Base-by-base conservation (phyloP, 2,329 filamentous ascomycete genomes). In the Pyrenophora seminiperda region DNA sequence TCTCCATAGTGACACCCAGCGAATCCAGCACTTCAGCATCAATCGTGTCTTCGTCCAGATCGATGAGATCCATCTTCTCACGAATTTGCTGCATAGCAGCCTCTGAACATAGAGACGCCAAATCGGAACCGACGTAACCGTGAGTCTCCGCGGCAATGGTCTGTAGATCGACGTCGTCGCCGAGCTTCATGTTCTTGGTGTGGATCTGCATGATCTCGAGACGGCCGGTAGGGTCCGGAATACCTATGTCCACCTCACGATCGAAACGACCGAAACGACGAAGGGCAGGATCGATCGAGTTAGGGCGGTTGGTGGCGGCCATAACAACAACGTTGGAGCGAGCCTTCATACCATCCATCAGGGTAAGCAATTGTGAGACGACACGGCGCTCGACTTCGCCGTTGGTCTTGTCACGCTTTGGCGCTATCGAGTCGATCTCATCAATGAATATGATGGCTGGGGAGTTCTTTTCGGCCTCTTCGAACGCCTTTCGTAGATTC, bases 171-270 rank as follows among this genome's bases (percentile, higher is more conserved):
- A 99, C 94, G 66, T 97, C 94, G 50, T 97, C 94, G 53, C 79
- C 91, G 55, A 99, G 85, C 83, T 99, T 99, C 94, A 99, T 99
- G 85, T 99, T 99, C 88, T 99, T 99, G 77, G 94, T 99, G 84
- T 99, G 94, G 64, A 99, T 99, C 77, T 96, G 91, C 54, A 99
- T 87, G 71, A 99, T 97, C 83, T 99, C 94, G 30, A 99, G 89
- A 83, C 94, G 94, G 59, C 94, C 94, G 67, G 93, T 97, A 42
- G 94, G 94, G 79, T 97, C 94, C 45, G 94, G 94, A 63, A 97
- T 96, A 70, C 93, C 92, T 71, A 99, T 97, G 72, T 99, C 94
- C 60, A 99, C 93, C 77, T 97, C 94, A 75, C 94, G 94, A 75
- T 99, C 94, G 81, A 99, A 97, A 77, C 94, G 94, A 59, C 94